Evolutionary conservation across 352 stramenopile species (phyloP).

Genomic region (Phytophthora hibernalis): DNA sequence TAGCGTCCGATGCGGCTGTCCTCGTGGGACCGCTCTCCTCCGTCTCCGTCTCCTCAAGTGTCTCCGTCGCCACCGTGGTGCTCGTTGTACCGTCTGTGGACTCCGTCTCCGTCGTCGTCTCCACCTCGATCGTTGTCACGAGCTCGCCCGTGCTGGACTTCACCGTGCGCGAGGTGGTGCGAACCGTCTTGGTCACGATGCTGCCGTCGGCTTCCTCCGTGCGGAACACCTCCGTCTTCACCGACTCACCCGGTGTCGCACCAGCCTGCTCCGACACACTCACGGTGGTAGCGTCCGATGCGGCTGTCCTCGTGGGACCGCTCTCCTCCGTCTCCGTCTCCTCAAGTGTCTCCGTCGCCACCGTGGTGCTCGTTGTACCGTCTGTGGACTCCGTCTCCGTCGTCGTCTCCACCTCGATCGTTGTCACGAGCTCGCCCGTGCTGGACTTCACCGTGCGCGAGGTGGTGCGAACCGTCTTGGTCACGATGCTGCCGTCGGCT

Average conservation of each 20-base stretch:
- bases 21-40: not conserved
- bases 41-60: not conserved
- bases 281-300: not conserved
- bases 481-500: not conserved
- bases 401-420: not conserved
- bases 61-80: not conserved
- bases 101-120: not conserved
- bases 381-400: not conserved
- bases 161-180: no score
- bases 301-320: not conserved
- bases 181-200: not conserved
- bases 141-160: not conserved
- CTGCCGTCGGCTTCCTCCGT: not conserved
- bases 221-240: not conserved
- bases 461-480: not conserved
- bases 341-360: not conserved
- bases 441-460: not conserved
- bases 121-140: not conserved
- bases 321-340: not conserved
- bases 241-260: not conserved
- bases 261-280: not conserved
- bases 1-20: not conserved
- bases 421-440: not conserved
- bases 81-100: not conserved
- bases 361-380: not conserved